Conservation (phyloP, 2,329 filamentous ascomycete species). For the Biscogniauxia marginata region DNA sequence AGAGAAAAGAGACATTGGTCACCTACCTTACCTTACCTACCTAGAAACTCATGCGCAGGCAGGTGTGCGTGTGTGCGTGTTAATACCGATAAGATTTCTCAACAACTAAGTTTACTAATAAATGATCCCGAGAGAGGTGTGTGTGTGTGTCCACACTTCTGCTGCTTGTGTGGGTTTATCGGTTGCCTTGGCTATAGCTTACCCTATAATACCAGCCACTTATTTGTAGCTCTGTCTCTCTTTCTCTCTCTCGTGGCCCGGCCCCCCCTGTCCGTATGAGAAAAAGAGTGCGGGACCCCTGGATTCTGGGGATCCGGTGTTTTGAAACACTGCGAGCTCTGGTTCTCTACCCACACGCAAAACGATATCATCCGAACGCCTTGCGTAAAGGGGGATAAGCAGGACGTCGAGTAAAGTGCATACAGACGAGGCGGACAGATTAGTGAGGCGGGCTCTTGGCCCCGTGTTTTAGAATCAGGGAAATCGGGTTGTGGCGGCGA, state of each 20-base stretch:
- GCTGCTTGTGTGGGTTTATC: neutral
- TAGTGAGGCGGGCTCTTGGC: conserved; percentile 9
- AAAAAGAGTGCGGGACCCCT: conserved; percentile 14
- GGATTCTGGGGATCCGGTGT: neutral
- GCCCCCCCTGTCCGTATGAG: neutral
- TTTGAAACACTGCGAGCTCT: neutral
- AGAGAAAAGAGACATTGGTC: neutral
- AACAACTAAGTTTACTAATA: neutral
- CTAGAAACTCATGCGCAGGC: neutral
- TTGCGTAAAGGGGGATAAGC: neutral
- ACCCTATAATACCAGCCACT: conserved; percentile 27
- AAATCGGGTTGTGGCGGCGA: neutral
- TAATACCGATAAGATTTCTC: neutral
- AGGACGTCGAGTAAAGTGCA: neutral
- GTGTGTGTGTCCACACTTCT: neutral
- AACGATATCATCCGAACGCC: neutral
- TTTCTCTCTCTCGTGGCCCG: neutral
- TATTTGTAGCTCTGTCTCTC: conserved; percentile 17
- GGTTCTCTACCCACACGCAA: neutral
- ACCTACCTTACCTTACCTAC: neutral
- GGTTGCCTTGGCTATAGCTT: neutral
- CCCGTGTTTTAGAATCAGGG: conserved; percentile 14
- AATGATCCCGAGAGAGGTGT: neutral
- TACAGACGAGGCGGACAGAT: neutral
- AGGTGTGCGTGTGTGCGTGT: neutral